A percentile compares a stretch with the other conserved stretches of the same genome.
phyloP scores from a whole-genome alignment of 306 rosid genomes.

The Malus sylvestris region DNA sequence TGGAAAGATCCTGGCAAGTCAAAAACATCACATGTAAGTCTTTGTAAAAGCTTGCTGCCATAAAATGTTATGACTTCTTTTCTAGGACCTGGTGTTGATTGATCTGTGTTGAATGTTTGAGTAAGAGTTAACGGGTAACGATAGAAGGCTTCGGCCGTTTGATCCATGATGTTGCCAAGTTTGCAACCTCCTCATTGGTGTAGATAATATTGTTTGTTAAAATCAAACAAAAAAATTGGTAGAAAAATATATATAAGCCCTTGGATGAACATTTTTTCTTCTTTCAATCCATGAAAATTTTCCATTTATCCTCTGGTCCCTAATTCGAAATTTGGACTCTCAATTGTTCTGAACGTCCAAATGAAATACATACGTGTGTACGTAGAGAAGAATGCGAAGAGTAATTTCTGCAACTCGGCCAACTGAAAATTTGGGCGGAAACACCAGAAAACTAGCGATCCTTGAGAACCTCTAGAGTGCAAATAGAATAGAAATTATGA shows the following conservation, averaged over 20 bases:
- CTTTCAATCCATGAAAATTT: not conserved
- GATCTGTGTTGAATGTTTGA: not conserved
- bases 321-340: not conserved
- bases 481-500: no score
- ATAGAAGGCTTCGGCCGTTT: not conserved
- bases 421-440: no score
- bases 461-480: no score
- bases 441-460: no score
- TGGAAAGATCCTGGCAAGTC: constrained; percentile 29
- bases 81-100: not conserved
- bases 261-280: not conserved
- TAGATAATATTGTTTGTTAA: no score
- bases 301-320: not conserved
- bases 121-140: not conserved
- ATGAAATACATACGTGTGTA: no score
- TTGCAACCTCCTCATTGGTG: no score
- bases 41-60: not conserved
- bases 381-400: no score
- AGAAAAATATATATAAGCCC: not conserved
- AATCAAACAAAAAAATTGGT: not conserved
- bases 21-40: constrained; percentile 1
- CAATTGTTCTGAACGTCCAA: not conserved
- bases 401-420: no score
- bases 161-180: not conserved
- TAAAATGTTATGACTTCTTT: not conserved